phyloP scores from a whole-genome alignment of 73 alveolate genomes.

The Tetrahymena thermophila region DNA sequence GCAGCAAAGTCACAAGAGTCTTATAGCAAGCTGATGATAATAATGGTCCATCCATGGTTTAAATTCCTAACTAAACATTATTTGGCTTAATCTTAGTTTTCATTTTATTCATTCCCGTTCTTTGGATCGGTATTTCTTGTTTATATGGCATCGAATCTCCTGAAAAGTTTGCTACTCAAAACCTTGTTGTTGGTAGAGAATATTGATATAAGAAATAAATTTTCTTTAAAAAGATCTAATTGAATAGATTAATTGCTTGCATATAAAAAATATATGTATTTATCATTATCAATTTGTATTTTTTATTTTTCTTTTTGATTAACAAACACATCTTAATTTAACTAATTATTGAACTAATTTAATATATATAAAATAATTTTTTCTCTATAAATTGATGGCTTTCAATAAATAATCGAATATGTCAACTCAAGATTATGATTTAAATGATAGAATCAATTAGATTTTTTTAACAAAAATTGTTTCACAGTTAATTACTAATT shows the following conservation, averaged over 20 bases:
- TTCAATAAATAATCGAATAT: too few species aligned
- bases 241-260: background rate
- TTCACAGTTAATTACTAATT: background rate
- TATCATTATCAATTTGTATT: background rate
- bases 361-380: too few species aligned
- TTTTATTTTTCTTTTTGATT: background rate
- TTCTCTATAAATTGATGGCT: too few species aligned
- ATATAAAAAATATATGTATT: background rate
- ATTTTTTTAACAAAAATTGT: background rate
- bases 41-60: background rate
- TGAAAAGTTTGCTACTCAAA: background rate
- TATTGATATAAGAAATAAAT: background rate
- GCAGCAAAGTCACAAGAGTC: background rate
- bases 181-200: slow-evolving; percentile 1
- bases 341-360: background rate
- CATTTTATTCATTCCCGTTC: background rate
- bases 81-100: background rate
- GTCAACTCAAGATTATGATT: too few species aligned
- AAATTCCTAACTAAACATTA: background rate
- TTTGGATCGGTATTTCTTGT: background rate
- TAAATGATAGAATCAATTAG: background rate
- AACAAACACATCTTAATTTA: background rate
- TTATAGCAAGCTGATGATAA: background rate
- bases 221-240: background rate
- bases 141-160: background rate